These are phyloP conservation scores for Hippophae rhamnoides DNA, from an alignment of 306 rosid genomes.

Conservation along the genomic window DNA sequence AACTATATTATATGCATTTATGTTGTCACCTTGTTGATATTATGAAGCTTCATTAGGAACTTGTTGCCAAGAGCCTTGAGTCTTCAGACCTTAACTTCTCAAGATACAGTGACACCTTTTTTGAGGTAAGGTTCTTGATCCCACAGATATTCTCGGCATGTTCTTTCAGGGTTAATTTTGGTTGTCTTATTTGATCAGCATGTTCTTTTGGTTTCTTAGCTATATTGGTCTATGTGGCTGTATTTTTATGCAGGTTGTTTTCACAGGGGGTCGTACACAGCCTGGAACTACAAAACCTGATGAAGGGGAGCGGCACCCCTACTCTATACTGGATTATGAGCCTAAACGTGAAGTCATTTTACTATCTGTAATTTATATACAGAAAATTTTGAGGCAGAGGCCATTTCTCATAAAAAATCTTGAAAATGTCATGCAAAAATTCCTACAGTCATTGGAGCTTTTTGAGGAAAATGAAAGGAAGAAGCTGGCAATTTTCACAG, in stretches of 20 bases:
- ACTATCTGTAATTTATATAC: slow-evolving; percentile 86
- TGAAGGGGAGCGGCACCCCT: slow-evolving; percentile 99
- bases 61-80: slow-evolving; percentile 76
- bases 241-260: slow-evolving; percentile 50
- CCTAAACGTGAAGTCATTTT: slow-evolving; percentile 74
- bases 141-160: neutral
- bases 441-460: slow-evolving; percentile 95
- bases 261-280: slow-evolving; percentile 98
- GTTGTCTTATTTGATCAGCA: neutral
- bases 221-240: neutral
- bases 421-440: slow-evolving; percentile 94
- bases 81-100: slow-evolving; percentile 91
- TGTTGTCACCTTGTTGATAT: neutral
- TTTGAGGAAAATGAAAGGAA: slow-evolving; percentile 99
- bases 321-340: slow-evolving; percentile 77
- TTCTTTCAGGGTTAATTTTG: neutral
- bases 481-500: slow-evolving; percentile 96
- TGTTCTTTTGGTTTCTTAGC: slow-evolving; percentile 2
- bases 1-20: neutral
- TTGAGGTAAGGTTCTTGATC: slow-evolving; percentile 54
- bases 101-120: slow-evolving; percentile 97
- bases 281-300: slow-evolving; percentile 99
- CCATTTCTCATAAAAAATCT: slow-evolving; percentile 96
- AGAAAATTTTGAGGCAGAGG: slow-evolving; percentile 83
- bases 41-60: slow-evolving; percentile 47